A percentile compares a stretch with the other conserved stretches of the same genome.
Conservation (phyloP, 176 grass and related monocot species). For the Aegilops bicornis region DNA sequence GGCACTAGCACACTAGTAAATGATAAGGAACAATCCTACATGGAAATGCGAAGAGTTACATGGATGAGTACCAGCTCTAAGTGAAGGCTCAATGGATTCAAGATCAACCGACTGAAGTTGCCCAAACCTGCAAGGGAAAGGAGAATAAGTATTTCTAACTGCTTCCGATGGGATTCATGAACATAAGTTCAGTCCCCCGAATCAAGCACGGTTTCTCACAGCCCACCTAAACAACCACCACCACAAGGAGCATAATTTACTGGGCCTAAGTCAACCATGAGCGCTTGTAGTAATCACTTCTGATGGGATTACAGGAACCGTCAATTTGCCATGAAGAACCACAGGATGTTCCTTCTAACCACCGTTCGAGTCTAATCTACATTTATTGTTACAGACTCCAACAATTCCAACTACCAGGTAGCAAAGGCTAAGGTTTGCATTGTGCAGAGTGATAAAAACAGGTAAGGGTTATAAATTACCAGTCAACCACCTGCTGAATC, state of each 20-base stretch:
- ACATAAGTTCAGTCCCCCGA: background rate
- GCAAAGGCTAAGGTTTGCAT: background rate
- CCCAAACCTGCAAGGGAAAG: constrained; percentile 59
- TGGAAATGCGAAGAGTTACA: constrained; percentile 13
- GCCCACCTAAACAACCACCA: constrained; percentile 8
- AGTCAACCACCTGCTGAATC: constrained; percentile 73
- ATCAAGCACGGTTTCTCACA: background rate
- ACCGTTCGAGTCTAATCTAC: too few relatives aligned
- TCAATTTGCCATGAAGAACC: too few relatives aligned
- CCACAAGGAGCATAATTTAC: background rate
- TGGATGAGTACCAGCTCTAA: constrained; percentile 70
- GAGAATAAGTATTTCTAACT: background rate
- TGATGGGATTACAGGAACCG: too few relatives aligned
- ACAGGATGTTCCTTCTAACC: too few relatives aligned
- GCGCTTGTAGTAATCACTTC: too few relatives aligned
- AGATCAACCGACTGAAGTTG: constrained; percentile 77
- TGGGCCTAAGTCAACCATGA: too few relatives aligned
- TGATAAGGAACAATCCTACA: constrained; percentile 6
- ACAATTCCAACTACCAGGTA: background rate
- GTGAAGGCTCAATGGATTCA: constrained; percentile 73
- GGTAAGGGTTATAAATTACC: too few relatives aligned
- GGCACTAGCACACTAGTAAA: background rate
- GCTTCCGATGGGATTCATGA: background rate
- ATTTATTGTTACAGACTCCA: background rate
- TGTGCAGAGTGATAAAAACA: too few relatives aligned